Evolutionary conservation across 257 asterid species (phyloP).

Genomic region (Gardenia jasminoides): DNA sequence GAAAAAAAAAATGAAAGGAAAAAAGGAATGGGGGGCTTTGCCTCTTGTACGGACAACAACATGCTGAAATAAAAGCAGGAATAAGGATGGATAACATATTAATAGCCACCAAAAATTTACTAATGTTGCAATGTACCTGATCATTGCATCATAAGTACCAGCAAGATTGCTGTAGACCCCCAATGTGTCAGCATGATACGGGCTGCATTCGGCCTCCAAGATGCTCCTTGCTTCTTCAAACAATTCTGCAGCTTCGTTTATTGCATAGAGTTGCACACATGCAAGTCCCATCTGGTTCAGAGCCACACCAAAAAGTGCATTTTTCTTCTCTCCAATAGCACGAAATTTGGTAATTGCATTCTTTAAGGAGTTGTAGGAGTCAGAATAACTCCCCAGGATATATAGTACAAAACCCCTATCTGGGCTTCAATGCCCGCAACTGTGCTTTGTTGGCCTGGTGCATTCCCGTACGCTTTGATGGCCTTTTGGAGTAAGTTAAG

Average conservation of each 20-base stretch:
- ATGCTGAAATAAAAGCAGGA: background rate
- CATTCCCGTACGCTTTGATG: slow-evolving; percentile 33
- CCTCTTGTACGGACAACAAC: background rate
- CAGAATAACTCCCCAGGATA: slow-evolving; percentile 37
- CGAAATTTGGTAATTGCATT: slow-evolving; percentile 41
- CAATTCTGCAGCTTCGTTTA: slow-evolving; percentile 44
- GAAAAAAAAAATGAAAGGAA: background rate
- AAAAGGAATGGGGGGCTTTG: no score
- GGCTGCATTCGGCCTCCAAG: slow-evolving; percentile 42
- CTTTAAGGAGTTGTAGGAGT: slow-evolving; percentile 36
- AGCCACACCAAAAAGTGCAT: slow-evolving; percentile 41
- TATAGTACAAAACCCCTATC: slow-evolving; percentile 45
- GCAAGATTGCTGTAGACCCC: slow-evolving; percentile 51
- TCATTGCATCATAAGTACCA: slow-evolving; percentile 59
- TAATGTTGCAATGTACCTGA: slow-evolving; percentile 52
- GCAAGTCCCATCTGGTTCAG: slow-evolving; percentile 50
- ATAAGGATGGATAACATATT: background rate
- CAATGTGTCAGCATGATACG: slow-evolving; percentile 42
- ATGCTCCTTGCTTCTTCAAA: slow-evolving; percentile 49
- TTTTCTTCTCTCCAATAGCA: slow-evolving; percentile 38
- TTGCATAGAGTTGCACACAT: slow-evolving; percentile 39
- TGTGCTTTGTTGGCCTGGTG: slow-evolving; percentile 37
- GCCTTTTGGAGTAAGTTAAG: slow-evolving; percentile 38
- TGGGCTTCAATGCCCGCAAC: slow-evolving; percentile 48
- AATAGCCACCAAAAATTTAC: background rate